phyloP scores from a whole-genome alignment of 2,329 filamentous ascomycete genomes.

The Epichloe sp. region DNA sequence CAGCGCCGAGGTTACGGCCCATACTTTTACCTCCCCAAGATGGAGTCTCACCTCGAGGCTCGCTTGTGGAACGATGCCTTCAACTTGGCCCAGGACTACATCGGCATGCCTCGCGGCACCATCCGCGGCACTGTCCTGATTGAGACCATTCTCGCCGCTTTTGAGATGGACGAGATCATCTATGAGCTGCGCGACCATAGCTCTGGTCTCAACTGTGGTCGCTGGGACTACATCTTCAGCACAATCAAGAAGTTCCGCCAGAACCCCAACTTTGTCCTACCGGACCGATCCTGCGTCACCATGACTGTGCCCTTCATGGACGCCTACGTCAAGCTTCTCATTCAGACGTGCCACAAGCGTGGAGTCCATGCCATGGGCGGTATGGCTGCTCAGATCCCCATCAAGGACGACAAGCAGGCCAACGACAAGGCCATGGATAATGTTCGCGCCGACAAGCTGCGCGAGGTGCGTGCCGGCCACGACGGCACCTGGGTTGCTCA shows the following conservation, averaged over 20 bases:
- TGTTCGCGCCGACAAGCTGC: conserved; percentile 88
- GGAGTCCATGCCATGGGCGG: conserved; percentile 98
- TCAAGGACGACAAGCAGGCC: conserved; percentile 83
- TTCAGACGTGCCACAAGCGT: conserved; percentile 94
- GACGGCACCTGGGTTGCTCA: conserved; percentile 97
- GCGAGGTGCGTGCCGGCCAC: conserved; percentile 88
- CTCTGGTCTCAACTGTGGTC: conserved; percentile 91
- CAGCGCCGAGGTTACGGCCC: conserved; percentile 75
- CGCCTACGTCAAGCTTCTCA: conserved; percentile 86
- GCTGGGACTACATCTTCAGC: conserved; percentile 99
- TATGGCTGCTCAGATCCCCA: conserved; percentile 97
- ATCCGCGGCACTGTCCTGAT: conserved; percentile 93
- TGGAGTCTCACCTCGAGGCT: conserved; percentile 95
- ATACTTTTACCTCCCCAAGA: conserved; percentile 97
- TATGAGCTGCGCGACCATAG: conserved; percentile 97
- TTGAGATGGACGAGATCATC: conserved; percentile 99
- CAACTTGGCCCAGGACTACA: conserved; percentile 88
- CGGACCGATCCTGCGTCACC: conserved; percentile 80
- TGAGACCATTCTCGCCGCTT: conserved; percentile 93
- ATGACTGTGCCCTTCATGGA: conserved; percentile 99
- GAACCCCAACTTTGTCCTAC: conserved; percentile 83
- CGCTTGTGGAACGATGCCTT: conserved; percentile 97
- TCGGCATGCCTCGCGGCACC: conserved; percentile 78
- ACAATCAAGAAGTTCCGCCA: conserved; percentile 99
- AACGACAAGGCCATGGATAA: conserved; percentile 92